phyloP scores from a whole-genome alignment of 176 grass and related monocot genomes.

The Avena eriantha region DNA sequence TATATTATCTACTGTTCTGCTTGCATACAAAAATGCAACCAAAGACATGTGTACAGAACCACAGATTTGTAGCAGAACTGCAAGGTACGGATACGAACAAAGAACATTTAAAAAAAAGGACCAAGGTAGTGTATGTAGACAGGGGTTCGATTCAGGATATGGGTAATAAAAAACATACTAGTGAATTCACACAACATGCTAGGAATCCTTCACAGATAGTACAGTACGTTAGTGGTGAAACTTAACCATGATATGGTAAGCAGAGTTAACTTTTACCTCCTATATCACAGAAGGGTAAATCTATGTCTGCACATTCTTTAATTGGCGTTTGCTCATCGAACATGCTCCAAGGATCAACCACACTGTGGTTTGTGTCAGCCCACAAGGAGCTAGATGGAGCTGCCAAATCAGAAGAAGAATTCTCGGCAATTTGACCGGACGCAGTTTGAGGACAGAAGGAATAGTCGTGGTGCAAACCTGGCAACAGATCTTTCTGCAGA shows the following conservation, averaged over 20 bases:
- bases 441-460: conserved; percentile 9
- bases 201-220: background rate
- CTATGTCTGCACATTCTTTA: conserved; percentile 86
- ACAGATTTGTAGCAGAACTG: too few species aligned
- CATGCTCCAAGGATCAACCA: conserved; percentile 61
- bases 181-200: conserved; percentile 14
- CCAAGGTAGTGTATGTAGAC: background rate
- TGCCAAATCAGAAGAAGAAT: conserved; percentile 47
- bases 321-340: conserved; percentile 91
- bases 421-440: background rate
- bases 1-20: background rate
- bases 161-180: background rate
- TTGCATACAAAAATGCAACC: conserved; percentile 20
- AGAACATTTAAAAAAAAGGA: background rate
- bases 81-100: background rate
- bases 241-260: conserved; percentile 18
- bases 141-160: background rate
- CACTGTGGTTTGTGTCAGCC: conserved; percentile 55
- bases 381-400: conserved; percentile 64
- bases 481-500: conserved; percentile 66
- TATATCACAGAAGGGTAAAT: conserved; percentile 61
- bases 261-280: conserved; percentile 49
- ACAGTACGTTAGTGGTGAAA: background rate
- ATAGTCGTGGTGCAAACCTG: conserved; percentile 52
- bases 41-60: background rate